Conservation (phyloP, 2,329 filamentous ascomycete genomes). For the Fusarium praegraminearum region DNA sequence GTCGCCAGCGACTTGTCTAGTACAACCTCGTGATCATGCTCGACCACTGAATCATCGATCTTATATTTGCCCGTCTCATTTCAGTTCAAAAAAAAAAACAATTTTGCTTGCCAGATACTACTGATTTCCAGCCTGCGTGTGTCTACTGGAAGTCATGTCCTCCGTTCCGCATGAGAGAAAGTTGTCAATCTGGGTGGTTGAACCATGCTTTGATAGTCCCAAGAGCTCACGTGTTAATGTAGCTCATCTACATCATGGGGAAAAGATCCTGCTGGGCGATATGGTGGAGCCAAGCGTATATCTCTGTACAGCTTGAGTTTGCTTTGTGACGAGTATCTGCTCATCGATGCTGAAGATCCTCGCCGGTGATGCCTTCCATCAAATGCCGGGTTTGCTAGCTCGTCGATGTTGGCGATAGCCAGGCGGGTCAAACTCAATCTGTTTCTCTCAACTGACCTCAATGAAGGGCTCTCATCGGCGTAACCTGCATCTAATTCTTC, state of each 20-base stretch:
- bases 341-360: slow-evolving; percentile 33
- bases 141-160: too few species aligned
- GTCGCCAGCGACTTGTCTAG: slow-evolving; percentile 33
- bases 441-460: slow-evolving; percentile 50
- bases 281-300: slow-evolving; percentile 45
- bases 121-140: background rate
- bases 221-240: slow-evolving; percentile 41
- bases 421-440: slow-evolving; percentile 34
- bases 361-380: slow-evolving; percentile 22
- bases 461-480: slow-evolving; percentile 16
- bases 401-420: slow-evolving; percentile 30
- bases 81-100: background rate
- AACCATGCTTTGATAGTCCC: background rate
- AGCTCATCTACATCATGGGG: slow-evolving; percentile 53
- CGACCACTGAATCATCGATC: background rate
- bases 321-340: background rate
- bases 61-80: background rate
- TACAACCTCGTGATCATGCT: slow-evolving; percentile 27
- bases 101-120: background rate
- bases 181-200: background rate
- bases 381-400: slow-evolving; percentile 12
- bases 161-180: background rate
- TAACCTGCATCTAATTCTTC: slow-evolving; percentile 50
- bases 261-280: slow-evolving; percentile 42
- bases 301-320: slow-evolving; percentile 36